Base-by-base conservation (phyloP, 2,329 filamentous ascomycete species). In the Aspergillus texensis region DNA sequence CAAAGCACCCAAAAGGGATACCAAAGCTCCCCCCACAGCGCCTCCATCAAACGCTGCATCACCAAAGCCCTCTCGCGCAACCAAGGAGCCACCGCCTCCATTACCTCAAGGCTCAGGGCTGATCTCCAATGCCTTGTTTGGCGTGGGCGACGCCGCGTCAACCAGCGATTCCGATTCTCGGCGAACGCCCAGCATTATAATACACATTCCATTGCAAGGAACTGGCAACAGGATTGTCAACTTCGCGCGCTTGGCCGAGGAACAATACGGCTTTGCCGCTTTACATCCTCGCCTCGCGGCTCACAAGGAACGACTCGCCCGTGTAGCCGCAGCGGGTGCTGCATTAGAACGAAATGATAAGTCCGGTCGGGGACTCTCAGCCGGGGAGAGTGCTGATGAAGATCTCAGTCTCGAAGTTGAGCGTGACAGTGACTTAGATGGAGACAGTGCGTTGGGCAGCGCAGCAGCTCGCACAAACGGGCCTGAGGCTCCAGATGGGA, bases 231-330 rank as follows among this genome's bases (percentile, higher is more conserved):
- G 94, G 69, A 94, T 96, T 65, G 88, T 99, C 79, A 98, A 98
- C 77, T 97, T 98, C 68, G 94, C 94, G 72, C 92, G 93, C 52
- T 85, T 98, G 78, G 95, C 96, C 12, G 93, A 97, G 78, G 93
- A 96, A 67, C 91, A 90, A 66, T 98, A 97, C 76, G 95, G 95
- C 28, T 97, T 94, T 84, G 93, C 96, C 65, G 95, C 94, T 0
- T 84, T 98, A 41, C 94, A 98, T 75, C 95, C 95, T 34, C 91
- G 94, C 9, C 85, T 96, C 66, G 95, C 95, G 2, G 94, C 94
- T 36, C 92, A 95, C 67, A 89, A 92, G 67, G 93, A 96, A 71
- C 90, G 93, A 61, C 90, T 96, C 70, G 91, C 93, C 21, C 90
- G 93, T 61, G 94, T 97, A 59, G 93, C 92, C 6, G 93, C 93